phyloP scores from a whole-genome alignment of 2,329 filamentous ascomycete genomes.

The Pezicula carpinea region DNA sequence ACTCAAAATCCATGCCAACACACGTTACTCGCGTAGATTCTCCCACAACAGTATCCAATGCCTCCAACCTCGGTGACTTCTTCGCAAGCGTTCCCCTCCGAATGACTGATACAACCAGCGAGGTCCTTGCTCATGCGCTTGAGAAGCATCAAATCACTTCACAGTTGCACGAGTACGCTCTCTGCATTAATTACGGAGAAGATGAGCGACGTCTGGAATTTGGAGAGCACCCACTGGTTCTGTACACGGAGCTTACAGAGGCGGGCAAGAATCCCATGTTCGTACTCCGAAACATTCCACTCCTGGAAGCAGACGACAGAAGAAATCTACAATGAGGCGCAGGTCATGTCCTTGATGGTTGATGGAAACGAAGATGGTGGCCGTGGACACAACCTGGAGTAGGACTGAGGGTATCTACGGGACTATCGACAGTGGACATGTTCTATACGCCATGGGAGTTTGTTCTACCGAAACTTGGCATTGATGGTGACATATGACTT shows the following conservation, averaged over 20 bases:
- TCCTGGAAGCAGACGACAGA: background rate
- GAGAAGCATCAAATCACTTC: slow-evolving; percentile 66
- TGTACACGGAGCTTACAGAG: slow-evolving; percentile 63
- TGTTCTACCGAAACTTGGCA: too few relatives aligned
- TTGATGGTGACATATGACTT: too few relatives aligned
- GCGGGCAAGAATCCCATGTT: slow-evolving; percentile 68
- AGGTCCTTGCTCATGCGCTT: slow-evolving; percentile 60
- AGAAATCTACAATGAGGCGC: background rate
- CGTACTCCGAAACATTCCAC: slow-evolving; percentile 45
- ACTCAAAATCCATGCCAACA: background rate
- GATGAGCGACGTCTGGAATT: slow-evolving; percentile 61
- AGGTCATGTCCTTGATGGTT: background rate
- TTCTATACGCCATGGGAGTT: too few relatives aligned
- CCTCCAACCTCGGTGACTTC: slow-evolving; percentile 36
- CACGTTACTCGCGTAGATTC: background rate
- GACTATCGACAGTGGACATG: too few relatives aligned
- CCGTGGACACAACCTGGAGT: too few relatives aligned
- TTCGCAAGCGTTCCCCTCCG: slow-evolving; percentile 67
- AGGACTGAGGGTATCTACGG: too few relatives aligned
- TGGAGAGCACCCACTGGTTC: slow-evolving; percentile 59
- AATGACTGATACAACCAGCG: slow-evolving; percentile 63
- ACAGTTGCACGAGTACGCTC: slow-evolving; percentile 61
- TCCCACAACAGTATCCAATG: background rate
- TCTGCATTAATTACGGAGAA: slow-evolving; percentile 67
- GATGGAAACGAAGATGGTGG: background rate